Evolutionary conservation across 2,329 filamentous ascomycete genomes (phyloP).

Genomic region (Ascochyta lentis): DNA sequence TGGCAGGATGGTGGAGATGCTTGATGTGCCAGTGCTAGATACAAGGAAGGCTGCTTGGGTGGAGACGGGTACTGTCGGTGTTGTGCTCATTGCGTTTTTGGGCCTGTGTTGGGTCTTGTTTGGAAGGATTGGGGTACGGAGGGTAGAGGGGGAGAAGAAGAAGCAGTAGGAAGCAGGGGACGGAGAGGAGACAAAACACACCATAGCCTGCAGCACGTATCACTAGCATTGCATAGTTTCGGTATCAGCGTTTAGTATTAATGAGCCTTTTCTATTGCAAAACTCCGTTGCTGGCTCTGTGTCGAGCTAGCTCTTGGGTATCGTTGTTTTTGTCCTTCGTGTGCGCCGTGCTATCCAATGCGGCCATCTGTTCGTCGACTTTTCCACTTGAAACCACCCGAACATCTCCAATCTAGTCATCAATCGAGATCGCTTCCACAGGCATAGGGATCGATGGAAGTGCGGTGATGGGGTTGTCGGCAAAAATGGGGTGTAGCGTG

Average conservation of each 20-base stretch:
- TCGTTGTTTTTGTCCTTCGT: slow-evolving; percentile 2
- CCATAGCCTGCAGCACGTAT: background rate
- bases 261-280: slow-evolving; percentile 1
- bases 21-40: slow-evolving; percentile 16
- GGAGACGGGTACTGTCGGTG: slow-evolving; percentile 52
- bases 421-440: slow-evolving; percentile 23
- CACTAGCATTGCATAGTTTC: background rate
- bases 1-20: slow-evolving; percentile 4
- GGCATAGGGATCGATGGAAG: slow-evolving; percentile 36
- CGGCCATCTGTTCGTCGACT: background rate
- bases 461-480: slow-evolving; percentile 23
- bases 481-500: slow-evolving; percentile 71
- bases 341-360: background rate
- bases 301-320: slow-evolving; percentile 14
- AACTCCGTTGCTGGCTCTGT: slow-evolving; percentile 6
- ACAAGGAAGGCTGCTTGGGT: slow-evolving; percentile 43
- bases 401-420: background rate
- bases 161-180: slow-evolving; percentile 21
- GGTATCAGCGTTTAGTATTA: background rate
- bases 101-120: slow-evolving; percentile 55
- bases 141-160: slow-evolving; percentile 26
- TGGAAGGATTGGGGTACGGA: slow-evolving; percentile 15
- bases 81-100: slow-evolving; percentile 53
- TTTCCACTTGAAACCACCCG: background rate
- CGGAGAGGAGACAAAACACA: background rate